A percentile compares a stretch with the other conserved stretches of the same genome.
These are phyloP conservation scores for Capsella bursapastoris DNA, from an alignment of 345 rosid genomes.

Conservation along the genomic window DNA sequence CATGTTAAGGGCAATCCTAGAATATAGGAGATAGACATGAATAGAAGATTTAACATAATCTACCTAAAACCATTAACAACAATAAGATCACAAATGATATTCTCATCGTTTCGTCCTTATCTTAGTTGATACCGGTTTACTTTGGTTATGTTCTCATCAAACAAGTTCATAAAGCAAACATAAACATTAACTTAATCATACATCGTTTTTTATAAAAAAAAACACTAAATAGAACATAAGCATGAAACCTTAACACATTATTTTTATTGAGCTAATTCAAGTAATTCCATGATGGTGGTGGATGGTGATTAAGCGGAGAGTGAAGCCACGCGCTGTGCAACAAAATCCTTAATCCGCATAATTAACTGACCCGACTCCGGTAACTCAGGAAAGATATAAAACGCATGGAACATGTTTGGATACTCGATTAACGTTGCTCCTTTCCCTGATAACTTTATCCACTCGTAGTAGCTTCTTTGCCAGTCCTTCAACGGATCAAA, in stretches of 20 bases:
- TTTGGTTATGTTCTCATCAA: too few species aligned
- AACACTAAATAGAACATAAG: background rate
- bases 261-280: background rate
- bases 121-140: too few species aligned
- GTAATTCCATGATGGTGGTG: background rate
- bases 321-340: slow-evolving; percentile 45
- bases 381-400: slow-evolving; percentile 76
- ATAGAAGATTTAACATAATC: too few species aligned
- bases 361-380: slow-evolving; percentile 56
- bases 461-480: slow-evolving; percentile 70
- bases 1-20: too few species aligned
- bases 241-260: slow-evolving; percentile 12
- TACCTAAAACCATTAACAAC: too few species aligned
- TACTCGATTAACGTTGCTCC: slow-evolving; percentile 64
- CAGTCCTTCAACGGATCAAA: slow-evolving; percentile 83
- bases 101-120: too few species aligned
- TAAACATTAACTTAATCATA: background rate
- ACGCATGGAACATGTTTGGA: slow-evolving; percentile 77
- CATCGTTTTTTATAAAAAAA: background rate
- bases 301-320: slow-evolving; percentile 21
- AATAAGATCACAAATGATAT: too few species aligned
- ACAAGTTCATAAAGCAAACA: too few species aligned
- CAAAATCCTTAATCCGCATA: slow-evolving; percentile 57
- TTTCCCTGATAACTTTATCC: slow-evolving; percentile 75
- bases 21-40: too few species aligned